Conservation (phyloP, 208 protist genomes). For the Acanthamoeba triangularis region DNA sequence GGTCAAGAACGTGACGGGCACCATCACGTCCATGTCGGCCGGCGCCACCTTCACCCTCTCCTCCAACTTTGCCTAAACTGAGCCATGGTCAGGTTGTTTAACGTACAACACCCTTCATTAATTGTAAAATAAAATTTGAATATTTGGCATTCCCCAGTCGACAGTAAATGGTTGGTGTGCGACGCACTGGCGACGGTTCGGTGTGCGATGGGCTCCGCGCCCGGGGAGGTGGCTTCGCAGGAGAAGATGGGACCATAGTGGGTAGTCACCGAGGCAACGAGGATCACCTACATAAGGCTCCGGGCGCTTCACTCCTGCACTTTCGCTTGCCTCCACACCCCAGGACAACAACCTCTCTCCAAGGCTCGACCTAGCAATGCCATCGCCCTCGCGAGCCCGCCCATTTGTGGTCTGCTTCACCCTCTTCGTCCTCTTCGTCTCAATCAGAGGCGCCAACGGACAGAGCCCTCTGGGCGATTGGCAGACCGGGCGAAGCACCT, state of each 20-base stretch:
- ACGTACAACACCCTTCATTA: not conserved
- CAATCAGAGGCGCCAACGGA: not conserved
- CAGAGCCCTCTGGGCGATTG: conserved; percentile 1
- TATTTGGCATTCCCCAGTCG: not conserved
- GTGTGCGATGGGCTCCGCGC: not conserved
- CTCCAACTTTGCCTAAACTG: conserved; percentile 21
- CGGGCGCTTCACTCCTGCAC: not conserved
- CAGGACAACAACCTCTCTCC: no score
- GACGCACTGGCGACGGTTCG: not conserved
- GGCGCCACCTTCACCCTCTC: not conserved
- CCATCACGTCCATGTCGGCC: not conserved
- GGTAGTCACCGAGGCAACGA: not conserved
- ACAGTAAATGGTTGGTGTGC: not conserved
- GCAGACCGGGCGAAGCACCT: conserved; percentile 41
- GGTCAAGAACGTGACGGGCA: conserved; percentile 1
- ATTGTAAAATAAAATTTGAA: no score
- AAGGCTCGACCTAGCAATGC: not conserved
- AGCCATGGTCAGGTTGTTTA: no score
- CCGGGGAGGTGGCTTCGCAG: not conserved
- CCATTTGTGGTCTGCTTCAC: not conserved
- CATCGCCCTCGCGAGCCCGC: not conserved
- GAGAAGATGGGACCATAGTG: not conserved
- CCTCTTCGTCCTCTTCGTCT: not conserved
- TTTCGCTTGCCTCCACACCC: not conserved
- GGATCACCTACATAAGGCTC: not conserved